Evolutionary conservation across 768 basidiomycete species (phyloP).

Genomic region (Ephemerocybe angulata): DNA sequence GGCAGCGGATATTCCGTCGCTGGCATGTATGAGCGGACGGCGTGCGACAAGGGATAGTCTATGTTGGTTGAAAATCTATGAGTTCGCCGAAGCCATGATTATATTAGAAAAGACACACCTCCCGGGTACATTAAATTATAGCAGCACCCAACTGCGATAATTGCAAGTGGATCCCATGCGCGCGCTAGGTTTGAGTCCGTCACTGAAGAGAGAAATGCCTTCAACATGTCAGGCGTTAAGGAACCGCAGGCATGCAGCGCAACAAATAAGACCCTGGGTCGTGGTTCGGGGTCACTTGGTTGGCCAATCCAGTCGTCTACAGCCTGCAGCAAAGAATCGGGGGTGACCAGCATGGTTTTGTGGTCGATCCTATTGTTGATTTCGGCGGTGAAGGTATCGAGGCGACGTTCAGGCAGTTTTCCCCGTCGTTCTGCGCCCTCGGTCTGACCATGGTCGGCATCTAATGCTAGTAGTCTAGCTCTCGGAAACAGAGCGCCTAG

Average conservation of each 20-base stretch:
- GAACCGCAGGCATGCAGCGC: slow-evolving; percentile 78
- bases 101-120: slow-evolving; percentile 33
- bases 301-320: slow-evolving; percentile 51
- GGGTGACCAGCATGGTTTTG: slow-evolving; percentile 51
- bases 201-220: slow-evolving; percentile 40
- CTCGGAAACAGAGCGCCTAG: slow-evolving; percentile 31
- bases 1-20: slow-evolving; percentile 32
- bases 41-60: slow-evolving; percentile 58
- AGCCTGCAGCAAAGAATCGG: slow-evolving; percentile 40
- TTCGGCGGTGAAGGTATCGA: slow-evolving; percentile 15
- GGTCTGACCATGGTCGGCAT: slow-evolving; percentile 56
- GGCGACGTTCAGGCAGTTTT: slow-evolving; percentile 8
- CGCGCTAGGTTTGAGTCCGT: slow-evolving; percentile 1
- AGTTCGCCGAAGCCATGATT: neutral
- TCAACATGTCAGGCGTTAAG: slow-evolving; percentile 62
- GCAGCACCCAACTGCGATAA: slow-evolving; percentile 72
- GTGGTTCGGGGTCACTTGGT: neutral
- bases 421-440: slow-evolving; percentile 49
- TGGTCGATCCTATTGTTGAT: slow-evolving; percentile 44
- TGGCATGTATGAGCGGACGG: slow-evolving; percentile 27
- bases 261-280: slow-evolving; percentile 53
- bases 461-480: slow-evolving; percentile 60
- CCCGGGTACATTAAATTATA: slow-evolving; percentile 63
- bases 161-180: slow-evolving; percentile 48
- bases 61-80: slow-evolving; percentile 23